phyloP scores from a whole-genome alignment of 306 rosid species.

The Senna siamea region DNA sequence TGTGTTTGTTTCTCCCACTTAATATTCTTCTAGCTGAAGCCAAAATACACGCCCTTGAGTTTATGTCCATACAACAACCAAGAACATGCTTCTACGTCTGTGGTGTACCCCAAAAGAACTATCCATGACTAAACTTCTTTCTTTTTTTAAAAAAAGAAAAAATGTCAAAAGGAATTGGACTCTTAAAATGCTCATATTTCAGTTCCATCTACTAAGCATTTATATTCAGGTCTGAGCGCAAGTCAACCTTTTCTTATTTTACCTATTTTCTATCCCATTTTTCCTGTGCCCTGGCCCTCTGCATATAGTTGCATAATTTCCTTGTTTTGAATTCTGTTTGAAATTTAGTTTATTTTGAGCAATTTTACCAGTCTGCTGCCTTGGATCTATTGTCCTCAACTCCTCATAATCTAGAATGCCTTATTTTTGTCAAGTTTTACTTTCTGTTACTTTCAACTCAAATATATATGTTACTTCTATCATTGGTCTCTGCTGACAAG shows the following conservation, averaged over 20 bases:
- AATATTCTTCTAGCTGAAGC: not conserved
- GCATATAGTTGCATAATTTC: not conserved
- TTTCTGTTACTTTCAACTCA: constrained; percentile 18
- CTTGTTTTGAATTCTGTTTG: not conserved
- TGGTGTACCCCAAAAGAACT: not conserved
- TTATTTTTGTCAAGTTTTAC: constrained; percentile 1
- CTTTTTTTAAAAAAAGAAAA: no score
- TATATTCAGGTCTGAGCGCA: not conserved
- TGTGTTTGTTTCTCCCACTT: constrained; percentile 4
- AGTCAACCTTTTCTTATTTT: not conserved
- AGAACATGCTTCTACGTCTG: not conserved
- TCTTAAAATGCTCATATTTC: not conserved
- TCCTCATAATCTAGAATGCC: not conserved
- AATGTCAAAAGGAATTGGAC: not conserved
- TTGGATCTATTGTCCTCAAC: constrained; percentile 2
- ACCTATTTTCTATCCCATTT: no score
- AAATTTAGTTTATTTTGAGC: not conserved
- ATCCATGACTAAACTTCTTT: not conserved
- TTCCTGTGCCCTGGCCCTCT: no score
- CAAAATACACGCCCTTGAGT: constrained; percentile 1
- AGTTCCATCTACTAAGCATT: not conserved
- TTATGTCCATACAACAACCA: constrained; percentile 3
- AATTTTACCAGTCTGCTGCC: not conserved
- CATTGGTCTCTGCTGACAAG: constrained; percentile 37
- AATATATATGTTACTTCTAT: constrained; percentile 11